phyloP scores from a whole-genome alignment of 805 yeast species.

The Candida quercuum region DNA sequence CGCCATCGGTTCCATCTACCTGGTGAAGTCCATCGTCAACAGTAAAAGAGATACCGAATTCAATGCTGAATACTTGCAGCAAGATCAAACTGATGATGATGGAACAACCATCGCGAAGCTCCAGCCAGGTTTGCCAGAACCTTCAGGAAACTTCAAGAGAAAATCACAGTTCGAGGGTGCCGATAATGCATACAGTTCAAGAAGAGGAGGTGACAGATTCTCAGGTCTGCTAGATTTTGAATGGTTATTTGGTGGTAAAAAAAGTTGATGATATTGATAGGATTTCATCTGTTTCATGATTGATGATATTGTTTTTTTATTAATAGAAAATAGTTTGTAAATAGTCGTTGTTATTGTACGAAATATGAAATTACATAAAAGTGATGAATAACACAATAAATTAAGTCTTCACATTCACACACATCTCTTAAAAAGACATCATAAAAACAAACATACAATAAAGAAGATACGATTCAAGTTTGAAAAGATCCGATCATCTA shows the following conservation, averaged over 20 bases:
- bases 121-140: conserved; percentile 53
- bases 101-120: conserved; percentile 28
- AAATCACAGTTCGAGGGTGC: conserved; percentile 67
- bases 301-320: too few species aligned
- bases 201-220: conserved; percentile 50
- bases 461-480: too few species aligned
- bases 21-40: conserved; percentile 27
- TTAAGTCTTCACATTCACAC: neutral
- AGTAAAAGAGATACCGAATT: conserved; percentile 31
- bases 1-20: conserved; percentile 24
- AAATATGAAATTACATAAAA: conserved; percentile 1
- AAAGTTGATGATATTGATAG: too few species aligned
- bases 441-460: neutral
- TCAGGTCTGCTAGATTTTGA: conserved; percentile 21
- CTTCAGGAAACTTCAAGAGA: conserved; percentile 33
- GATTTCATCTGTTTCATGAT: too few species aligned
- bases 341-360: neutral
- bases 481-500: too few species aligned
- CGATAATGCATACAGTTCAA: conserved; percentile 52
- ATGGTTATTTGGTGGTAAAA: conserved; percentile 16
- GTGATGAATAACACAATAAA: neutral
- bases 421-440: neutral
- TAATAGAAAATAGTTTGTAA: too few species aligned
- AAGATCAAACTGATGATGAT: conserved; percentile 3
- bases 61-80: conserved; percentile 25